These are phyloP conservation scores for Pichia deserticola DNA, from an alignment of 805 yeast genomes.

Conservation along the genomic window DNA sequence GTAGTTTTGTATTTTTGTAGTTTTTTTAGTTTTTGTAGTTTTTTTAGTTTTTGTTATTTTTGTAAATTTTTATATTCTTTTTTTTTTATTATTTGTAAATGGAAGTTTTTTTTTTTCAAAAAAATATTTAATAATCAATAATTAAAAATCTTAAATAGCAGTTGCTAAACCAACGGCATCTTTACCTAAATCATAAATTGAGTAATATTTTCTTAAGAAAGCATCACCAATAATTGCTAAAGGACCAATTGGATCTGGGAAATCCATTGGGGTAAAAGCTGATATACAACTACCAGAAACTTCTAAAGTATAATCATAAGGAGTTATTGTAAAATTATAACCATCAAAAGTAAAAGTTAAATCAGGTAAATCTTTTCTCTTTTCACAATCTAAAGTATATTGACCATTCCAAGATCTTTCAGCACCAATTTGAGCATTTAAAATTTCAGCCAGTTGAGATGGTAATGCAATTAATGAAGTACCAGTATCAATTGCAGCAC, in stretches of 20 bases:
- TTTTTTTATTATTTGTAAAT: too few relatives aligned
- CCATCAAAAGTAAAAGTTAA: slow-evolving; percentile 87
- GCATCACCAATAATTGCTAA: slow-evolving; percentile 96
- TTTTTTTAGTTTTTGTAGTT: too few relatives aligned
- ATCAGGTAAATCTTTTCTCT: slow-evolving; percentile 81
- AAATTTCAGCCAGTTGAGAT: slow-evolving; percentile 88
- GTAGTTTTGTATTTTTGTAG: too few relatives aligned
- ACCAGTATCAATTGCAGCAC: slow-evolving; percentile 99
- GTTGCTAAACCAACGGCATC: slow-evolving; percentile 92
- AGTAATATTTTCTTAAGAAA: slow-evolving; percentile 90
- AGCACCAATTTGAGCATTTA: slow-evolving; percentile 95
- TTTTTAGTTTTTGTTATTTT: too few relatives aligned
- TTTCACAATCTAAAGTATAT: slow-evolving; percentile 84
- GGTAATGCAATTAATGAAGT: slow-evolving; percentile 95
- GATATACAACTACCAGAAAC: slow-evolving; percentile 93
- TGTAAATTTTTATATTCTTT: too few relatives aligned
- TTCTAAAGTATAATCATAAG: slow-evolving; percentile 91
- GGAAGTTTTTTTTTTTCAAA: too few relatives aligned
- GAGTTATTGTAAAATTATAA: slow-evolving; percentile 79
- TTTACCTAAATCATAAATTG: slow-evolving; percentile 84
- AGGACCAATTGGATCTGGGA: slow-evolving; percentile 96
- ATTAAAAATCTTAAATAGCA: slow-evolving; percentile 38
- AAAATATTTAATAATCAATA: too few relatives aligned
- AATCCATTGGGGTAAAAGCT: slow-evolving; percentile 93
- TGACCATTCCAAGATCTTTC: slow-evolving; percentile 97